Evolutionary conservation across 768 basidiomycete genomes (phyloP), one percentile per base, ranked within the genome.

Genomic region (Leucosporidium scottii): DNA sequence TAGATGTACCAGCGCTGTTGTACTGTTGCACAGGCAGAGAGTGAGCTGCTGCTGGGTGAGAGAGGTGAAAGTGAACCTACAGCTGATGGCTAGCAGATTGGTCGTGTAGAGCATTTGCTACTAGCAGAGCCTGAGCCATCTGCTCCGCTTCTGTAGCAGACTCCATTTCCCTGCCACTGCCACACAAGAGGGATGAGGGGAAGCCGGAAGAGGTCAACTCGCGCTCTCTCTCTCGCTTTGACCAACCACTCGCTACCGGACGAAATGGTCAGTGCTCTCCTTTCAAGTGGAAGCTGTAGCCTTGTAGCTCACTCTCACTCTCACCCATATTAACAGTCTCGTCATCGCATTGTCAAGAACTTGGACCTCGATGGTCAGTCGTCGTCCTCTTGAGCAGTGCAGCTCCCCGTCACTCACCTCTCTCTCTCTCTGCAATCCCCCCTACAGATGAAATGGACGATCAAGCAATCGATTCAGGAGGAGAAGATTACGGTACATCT

Each of bases 341-440:
- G 96, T 78, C 96, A 98, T 79, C 86, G 93, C 76, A 84, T 87
- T 79, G 82, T 97, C 71, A 83, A 89, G 70, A 92, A 93, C 79
- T 80, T 98, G 34, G 86, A 96, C 78, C 81, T 96, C 51, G 81
- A 80, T 66, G 80, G 81, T 80, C 55, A 72, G 78, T 65, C 23
- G 0, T 17, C 39, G 30, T 23, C 15, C 54, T n/a, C 58, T 31
- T 55, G n/a, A n/a, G n/a, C n/a, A n/a, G n/a, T n/a, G n/a, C n/a
- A n/a, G n/a, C n/a, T n/a, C n/a, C n/a, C n/a, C n/a, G n/a, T n/a
- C n/a, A n/a, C n/a, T n/a, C n/a, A n/a, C 50, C 44, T 28, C 18
- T 56, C 27, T 47, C 31, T 3, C n/a, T n/a, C n/a, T n/a, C 53
- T 56, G 12, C 44, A 4, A 34, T 10, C 34, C 20, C n/a, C 7